phyloP scores from a whole-genome alignment of 2,329 filamentous ascomycete genomes.

The Colletotrichum scovillei region DNA sequence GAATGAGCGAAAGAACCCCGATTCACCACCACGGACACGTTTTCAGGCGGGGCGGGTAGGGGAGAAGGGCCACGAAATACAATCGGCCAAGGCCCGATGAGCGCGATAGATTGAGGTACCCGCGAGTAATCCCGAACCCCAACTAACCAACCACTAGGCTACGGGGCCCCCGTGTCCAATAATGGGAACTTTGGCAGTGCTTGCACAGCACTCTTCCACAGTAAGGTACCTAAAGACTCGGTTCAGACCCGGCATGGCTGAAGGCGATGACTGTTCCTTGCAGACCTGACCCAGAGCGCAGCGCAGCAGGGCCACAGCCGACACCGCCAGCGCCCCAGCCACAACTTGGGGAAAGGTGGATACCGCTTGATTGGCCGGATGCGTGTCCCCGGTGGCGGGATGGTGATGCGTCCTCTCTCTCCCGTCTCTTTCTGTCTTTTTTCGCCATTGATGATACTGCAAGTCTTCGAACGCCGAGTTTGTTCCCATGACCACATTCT shows the following conservation, averaged over 20 bases:
- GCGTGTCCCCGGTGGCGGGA: neutral
- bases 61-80: neutral
- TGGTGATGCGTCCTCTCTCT: neutral
- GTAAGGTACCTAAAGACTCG: neutral
- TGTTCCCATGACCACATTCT: neutral
- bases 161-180: neutral
- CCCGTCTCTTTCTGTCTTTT: neutral
- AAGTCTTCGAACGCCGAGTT: neutral
- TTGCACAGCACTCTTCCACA: too few relatives aligned
- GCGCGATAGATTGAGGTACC: neutral
- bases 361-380: neutral
- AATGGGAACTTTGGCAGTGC: neutral
- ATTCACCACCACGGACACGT: neutral
- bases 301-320: neutral
- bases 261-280: slow-evolving; percentile 8
- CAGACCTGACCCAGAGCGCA: neutral
- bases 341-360: neutral
- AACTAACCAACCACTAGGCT: neutral
- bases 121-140: neutral
- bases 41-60: neutral
- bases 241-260: neutral
- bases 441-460: neutral
- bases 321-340: neutral
- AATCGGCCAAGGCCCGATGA: neutral
- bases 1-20: neutral